Evolutionary conservation across 352 stramenopile species (phyloP).

Genomic region (Phytophthora pistaciae): DNA sequence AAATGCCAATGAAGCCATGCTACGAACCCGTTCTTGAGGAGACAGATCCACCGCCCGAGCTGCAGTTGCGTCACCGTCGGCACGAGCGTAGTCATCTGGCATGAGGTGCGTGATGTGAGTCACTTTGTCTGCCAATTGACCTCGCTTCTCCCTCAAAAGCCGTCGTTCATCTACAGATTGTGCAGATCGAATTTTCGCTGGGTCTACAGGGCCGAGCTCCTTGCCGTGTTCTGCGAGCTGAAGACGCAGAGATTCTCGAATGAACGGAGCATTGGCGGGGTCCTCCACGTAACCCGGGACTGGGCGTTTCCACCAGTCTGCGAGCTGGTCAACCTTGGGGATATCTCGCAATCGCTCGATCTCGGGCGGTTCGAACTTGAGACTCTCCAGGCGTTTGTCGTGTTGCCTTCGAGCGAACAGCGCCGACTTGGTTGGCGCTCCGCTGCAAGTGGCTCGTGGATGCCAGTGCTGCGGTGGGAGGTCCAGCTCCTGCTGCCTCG

Average conservation of each 20-base stretch:
- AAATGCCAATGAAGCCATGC: not conserved
- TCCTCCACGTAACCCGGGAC: conserved; percentile 66
- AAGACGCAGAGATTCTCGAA: conserved; percentile 56
- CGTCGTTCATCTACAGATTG: conserved; percentile 49
- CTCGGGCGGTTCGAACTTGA: conserved; percentile 66
- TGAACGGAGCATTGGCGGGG: conserved; percentile 39
- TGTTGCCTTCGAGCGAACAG: conserved; percentile 43
- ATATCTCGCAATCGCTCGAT: conserved; percentile 61
- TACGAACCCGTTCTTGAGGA: conserved; percentile 51
- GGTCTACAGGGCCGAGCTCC: conserved; percentile 52
- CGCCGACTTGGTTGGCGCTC: conserved; percentile 45
- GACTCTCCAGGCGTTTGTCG: conserved; percentile 43
- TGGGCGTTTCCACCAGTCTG: conserved; percentile 66
- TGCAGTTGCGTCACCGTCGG: conserved; percentile 30
- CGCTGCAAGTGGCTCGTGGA: conserved; percentile 43
- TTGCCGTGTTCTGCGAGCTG: conserved; percentile 42
- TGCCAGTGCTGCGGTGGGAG: conserved; percentile 43
- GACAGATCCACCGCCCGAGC: conserved; percentile 46
- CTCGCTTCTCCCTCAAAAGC: conserved; percentile 38
- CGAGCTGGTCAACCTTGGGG: conserved; percentile 51
- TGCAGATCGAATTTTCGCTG: conserved; percentile 49
- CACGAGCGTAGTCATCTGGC: conserved; percentile 40
- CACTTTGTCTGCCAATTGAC: conserved; percentile 55
- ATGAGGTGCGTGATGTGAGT: conserved; percentile 45
- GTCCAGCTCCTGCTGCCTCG: conserved; percentile 30